Evolutionary conservation across 83 land plant species (phyloP).

Genomic region (Larix sibirica): DNA sequence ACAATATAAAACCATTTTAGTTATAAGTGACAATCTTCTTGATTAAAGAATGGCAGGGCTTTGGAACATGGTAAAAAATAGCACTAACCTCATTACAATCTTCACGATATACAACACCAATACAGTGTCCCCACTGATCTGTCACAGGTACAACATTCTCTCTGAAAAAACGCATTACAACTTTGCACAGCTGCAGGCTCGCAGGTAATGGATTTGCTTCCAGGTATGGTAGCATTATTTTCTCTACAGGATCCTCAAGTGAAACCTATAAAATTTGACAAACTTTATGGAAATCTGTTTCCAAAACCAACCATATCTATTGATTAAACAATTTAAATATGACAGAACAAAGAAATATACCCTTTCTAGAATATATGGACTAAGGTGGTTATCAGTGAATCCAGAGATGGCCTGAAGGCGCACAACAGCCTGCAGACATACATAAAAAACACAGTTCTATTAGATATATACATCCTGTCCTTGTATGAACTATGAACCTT

Average conservation of each 20-base stretch:
- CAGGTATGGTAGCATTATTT: slow-evolving; percentile 40
- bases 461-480: too few relatives aligned
- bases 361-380: slow-evolving; percentile 50
- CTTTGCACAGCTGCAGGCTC: slow-evolving; percentile 28
- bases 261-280: slow-evolving; percentile 33
- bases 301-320: background rate
- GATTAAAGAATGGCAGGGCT: too few relatives aligned
- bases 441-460: background rate
- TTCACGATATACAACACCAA: slow-evolving; percentile 59
- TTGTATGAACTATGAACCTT: too few relatives aligned
- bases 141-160: slow-evolving; percentile 54
- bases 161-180: slow-evolving; percentile 54
- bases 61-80: too few relatives aligned
- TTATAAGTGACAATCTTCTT: too few relatives aligned
- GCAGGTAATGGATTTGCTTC: slow-evolving; percentile 42
- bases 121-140: slow-evolving; percentile 61
- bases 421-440: slow-evolving; percentile 44
- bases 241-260: slow-evolving; percentile 46
- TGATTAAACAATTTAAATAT: background rate
- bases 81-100: slow-evolving; percentile 54
- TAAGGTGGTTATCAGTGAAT: slow-evolving; percentile 24
- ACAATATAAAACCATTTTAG: too few relatives aligned
- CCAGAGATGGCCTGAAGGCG: slow-evolving; percentile 51
- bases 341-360: slow-evolving; percentile 20
- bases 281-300: background rate